Evolutionary conservation across 768 basidiomycete genomes (phyloP).

Genomic region (Coprinopsis sp.): DNA sequence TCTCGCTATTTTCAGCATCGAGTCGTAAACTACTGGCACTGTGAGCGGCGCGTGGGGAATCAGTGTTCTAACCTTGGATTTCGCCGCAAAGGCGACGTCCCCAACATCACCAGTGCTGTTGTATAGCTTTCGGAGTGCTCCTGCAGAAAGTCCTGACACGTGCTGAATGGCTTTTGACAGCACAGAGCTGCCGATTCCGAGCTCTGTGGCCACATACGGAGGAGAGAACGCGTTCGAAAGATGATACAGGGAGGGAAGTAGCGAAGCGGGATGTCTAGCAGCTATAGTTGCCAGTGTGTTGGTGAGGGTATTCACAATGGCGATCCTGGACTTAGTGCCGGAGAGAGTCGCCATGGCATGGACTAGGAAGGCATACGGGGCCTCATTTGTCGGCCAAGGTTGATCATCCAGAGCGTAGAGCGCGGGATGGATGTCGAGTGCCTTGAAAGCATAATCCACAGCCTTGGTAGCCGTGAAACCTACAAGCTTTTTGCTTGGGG

Average conservation of each 20-base stretch:
- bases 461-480: not conserved
- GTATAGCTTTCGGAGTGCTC: conserved; percentile 60
- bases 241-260: conserved; percentile 75
- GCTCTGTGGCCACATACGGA: conserved; percentile 65
- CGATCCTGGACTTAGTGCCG: conserved; percentile 66
- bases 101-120: conserved; percentile 78
- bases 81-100: conserved; percentile 84
- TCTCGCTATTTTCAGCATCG: conserved; percentile 60
- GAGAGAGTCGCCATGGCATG: conserved; percentile 58
- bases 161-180: conserved; percentile 69
- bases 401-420: conserved; percentile 38
- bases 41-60: conserved; percentile 65
- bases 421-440: conserved; percentile 47
- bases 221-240: conserved; percentile 78
- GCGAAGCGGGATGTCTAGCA: conserved; percentile 58
- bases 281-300: conserved; percentile 73
- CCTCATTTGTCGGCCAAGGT: conserved; percentile 39
- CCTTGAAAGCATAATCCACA: conserved; percentile 17
- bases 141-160: conserved; percentile 59
- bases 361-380: conserved; percentile 70
- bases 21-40: conserved; percentile 61
- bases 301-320: conserved; percentile 62
- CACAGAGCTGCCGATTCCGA: conserved; percentile 64
- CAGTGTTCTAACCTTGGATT: conserved; percentile 68
- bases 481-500: not conserved